Percentiles rank a stretch among this genome's conserved stretches.
Conservation (phyloP, 2,329 filamentous ascomycete genomes). For the Juglanconis sp. region DNA sequence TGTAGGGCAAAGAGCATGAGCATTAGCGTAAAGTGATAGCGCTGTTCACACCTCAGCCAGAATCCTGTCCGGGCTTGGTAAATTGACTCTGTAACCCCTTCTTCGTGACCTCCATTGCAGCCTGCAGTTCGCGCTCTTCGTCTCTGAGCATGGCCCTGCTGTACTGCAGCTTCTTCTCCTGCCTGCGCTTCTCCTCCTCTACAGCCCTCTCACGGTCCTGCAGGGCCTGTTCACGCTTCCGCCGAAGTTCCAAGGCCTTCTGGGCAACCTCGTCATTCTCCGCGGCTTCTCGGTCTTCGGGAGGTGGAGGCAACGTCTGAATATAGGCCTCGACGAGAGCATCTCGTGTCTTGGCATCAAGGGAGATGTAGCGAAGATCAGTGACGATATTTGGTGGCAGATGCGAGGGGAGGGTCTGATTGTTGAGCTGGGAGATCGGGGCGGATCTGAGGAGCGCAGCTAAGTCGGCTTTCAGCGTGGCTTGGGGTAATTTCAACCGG, state of each 20-base stretch:
- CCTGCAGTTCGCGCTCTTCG: conserved; percentile 65
- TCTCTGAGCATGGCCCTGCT: conserved; percentile 62
- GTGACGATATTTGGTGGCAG: conserved; percentile 61
- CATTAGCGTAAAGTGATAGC: too few species aligned
- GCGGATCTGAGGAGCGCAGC: conserved; percentile 61
- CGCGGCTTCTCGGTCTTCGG: conserved; percentile 35
- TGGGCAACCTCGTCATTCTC: conserved; percentile 51
- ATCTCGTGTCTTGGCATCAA: conserved; percentile 60
- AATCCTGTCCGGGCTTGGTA: conserved; percentile 1
- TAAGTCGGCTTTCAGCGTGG: conserved; percentile 68
- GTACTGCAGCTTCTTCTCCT: conserved; percentile 56
- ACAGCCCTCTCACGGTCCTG: conserved; percentile 61
- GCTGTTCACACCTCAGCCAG: not conserved
- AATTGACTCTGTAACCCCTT: conserved; percentile 63
- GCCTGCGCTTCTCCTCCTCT: conserved; percentile 59
- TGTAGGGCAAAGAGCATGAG: not conserved
- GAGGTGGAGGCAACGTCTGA: conserved; percentile 58
- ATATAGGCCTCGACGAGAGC: conserved; percentile 65
- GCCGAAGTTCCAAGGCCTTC: conserved; percentile 48
- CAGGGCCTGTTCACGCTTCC: conserved; percentile 63
- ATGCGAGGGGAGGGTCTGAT: conserved; percentile 49
- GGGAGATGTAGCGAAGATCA: conserved; percentile 68
- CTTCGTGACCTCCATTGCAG: conserved; percentile 67
- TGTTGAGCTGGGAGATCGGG: conserved; percentile 57
- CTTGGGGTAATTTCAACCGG: conserved; percentile 62